phyloP scores from a whole-genome alignment of 495 filamentous ascomycete species.

The Podospora appendiculata region DNA sequence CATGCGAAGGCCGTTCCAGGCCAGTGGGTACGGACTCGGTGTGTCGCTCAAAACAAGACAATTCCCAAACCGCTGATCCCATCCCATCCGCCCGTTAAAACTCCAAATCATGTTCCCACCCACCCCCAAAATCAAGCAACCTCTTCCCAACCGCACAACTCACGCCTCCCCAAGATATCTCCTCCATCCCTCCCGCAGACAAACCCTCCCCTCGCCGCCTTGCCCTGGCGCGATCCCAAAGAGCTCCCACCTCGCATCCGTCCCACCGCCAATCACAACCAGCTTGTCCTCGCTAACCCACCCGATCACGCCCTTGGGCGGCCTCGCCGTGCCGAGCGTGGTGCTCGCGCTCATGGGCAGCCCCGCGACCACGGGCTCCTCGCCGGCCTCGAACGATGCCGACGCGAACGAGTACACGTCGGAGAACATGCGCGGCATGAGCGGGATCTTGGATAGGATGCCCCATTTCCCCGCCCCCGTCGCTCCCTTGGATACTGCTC shows the following conservation, averaged over 20 bases:
- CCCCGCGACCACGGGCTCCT: slow-evolving; percentile 46
- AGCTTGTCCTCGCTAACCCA: slow-evolving; percentile 65
- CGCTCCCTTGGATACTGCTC: not conserved
- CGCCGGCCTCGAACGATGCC: slow-evolving; percentile 69
- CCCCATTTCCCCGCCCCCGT: slow-evolving; percentile 58
- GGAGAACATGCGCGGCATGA: slow-evolving; percentile 72
- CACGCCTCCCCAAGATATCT: slow-evolving; percentile 51
- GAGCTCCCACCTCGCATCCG: slow-evolving; percentile 77
- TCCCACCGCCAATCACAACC: slow-evolving; percentile 71
- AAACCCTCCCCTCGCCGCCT: slow-evolving; percentile 43
- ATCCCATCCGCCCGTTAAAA: too few species aligned
- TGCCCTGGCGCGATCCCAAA: slow-evolving; percentile 44
- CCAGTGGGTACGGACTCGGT: too few species aligned
- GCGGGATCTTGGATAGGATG: slow-evolving; percentile 65
- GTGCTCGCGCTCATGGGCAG: slow-evolving; percentile 28
- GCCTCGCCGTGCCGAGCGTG: slow-evolving; percentile 41
- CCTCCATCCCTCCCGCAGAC: slow-evolving; percentile 72
- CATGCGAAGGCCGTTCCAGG: too few species aligned
- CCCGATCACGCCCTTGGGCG: slow-evolving; percentile 68
- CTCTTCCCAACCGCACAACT: not conserved
- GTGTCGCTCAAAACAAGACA: too few species aligned
- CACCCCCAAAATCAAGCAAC: too few species aligned
- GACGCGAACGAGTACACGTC: slow-evolving; percentile 77
- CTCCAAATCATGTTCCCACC: too few species aligned
- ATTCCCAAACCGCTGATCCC: too few species aligned